Evolutionary conservation across 805 yeast genomes (phyloP), one percentile per base, ranked within the genome.

Genomic region (Nakazawaea populi): DNA sequence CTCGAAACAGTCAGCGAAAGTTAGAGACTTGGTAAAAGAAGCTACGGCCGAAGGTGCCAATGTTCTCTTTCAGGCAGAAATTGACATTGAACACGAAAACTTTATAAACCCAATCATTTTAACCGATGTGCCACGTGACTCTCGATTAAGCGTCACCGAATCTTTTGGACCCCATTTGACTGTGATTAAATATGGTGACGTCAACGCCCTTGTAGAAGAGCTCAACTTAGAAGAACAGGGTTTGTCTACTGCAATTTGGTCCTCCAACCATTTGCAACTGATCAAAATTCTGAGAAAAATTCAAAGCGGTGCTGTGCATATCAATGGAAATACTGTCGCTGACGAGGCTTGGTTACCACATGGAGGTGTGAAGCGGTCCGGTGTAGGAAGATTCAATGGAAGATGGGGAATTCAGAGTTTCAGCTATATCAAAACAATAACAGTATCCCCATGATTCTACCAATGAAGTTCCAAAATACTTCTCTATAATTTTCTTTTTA

Each of bases 371-470:
- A 73, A 72, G 49, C 48, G 52, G 5, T 72, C 76, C 46, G 80
- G 80, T 1, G 52, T 51, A 32, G 79, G 79, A 6, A 57, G 73
- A 44, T 73, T 75, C 65, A 74, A 74, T 54, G 61, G 74, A 14
- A 49, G 45, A 9, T 75, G 78, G 79, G 79, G 79, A 0, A 56
- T 75, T 30, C 68, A 70, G 36, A 74, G 69, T 53, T 75, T 75
- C 53, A 53, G 64, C 6, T 67, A 65, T 48, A 49, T 59, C 8
- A 74, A 75, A 56, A 56, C 69, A 37, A 18, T 37, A 11, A 37
- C 40, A n/a, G 8, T 37, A 10, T 8, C 14, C n/a, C 40, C 40
- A 37, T 37, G 40, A 37, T 37, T 37, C 7, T 4, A 32, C 3
- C 35, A 32, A 32, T 18, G 24, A 18, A 18, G 24, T 18, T 2